phyloP scores from a whole-genome alignment of 2,329 filamentous ascomycete species.

The Xylaria arbuscula region DNA sequence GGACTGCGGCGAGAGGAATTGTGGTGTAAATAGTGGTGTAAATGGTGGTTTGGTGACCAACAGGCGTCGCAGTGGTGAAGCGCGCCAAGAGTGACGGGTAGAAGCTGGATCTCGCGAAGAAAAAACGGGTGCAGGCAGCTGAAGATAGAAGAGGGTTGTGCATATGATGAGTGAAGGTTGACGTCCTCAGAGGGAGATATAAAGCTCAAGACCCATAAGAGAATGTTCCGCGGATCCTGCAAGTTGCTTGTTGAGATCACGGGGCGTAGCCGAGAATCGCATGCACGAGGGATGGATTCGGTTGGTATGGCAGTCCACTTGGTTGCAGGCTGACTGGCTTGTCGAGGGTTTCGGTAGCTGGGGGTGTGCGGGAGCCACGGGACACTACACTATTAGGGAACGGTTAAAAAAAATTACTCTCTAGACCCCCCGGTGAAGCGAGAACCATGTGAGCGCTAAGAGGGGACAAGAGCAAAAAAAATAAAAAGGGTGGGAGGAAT shows the following conservation, averaged over 20 bases:
- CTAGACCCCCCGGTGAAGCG: constrained; percentile 12
- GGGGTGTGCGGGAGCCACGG: constrained; percentile 33
- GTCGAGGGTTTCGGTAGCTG: constrained; percentile 37
- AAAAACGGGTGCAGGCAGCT: constrained; percentile 31
- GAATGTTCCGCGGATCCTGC: constrained; percentile 32
- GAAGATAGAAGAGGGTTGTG: constrained; percentile 20
- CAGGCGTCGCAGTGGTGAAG: constrained; percentile 16
- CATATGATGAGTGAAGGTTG: constrained; percentile 20
- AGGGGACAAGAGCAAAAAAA: not conserved
- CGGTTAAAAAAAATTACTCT: constrained; percentile 34
- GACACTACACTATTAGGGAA: constrained; percentile 37
- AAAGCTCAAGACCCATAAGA: constrained; percentile 37
- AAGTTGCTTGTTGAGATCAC: constrained; percentile 29
- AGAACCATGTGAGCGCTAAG: constrained; percentile 21
- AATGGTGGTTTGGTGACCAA: constrained; percentile 9
- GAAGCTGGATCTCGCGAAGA: constrained; percentile 24
- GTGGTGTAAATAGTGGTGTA: constrained; percentile 20
- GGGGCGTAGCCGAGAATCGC: constrained; percentile 32
- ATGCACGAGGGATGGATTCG: constrained; percentile 31
- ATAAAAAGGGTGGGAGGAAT: constrained; percentile 6
- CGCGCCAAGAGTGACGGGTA: constrained; percentile 19
- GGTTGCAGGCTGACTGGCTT: constrained; percentile 34
- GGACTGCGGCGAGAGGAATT: constrained; percentile 22
- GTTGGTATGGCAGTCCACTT: constrained; percentile 35
- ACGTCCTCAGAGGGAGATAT: constrained; percentile 31